Base-by-base conservation (phyloP, 2,329 filamentous ascomycete species). In the Fusarium proliferatum region DNA sequence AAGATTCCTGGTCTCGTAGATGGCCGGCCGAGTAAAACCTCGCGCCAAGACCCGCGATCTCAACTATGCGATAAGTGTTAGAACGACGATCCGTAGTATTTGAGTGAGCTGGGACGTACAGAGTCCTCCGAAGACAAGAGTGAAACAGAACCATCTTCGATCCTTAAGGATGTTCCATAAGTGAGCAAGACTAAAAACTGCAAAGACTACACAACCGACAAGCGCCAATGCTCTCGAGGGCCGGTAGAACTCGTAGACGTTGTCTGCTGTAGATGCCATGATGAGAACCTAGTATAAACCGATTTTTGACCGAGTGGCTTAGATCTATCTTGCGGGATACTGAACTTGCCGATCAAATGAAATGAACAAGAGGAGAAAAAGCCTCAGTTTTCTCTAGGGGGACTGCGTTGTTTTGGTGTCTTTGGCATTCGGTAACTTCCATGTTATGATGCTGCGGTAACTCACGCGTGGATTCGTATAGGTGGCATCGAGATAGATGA, bases 21-120 rank as follows among this genome's bases (percentile, higher is more conserved):
- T 61, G 34, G 1, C 34, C 34, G 3, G 26, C 23, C 9, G 58
- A 61, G 26, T 61, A 55, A 42, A 55, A 17, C 23, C 46, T 51
- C 11, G 17, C 26, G 0, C n/a, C 28, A 28, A 61, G 46, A 1
- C 58, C 46, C 9, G 36, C 48, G 6, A 17, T 16, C 19, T 55
- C 36, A 61, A 42, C 58, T 55, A 26, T n/a, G 3, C 10, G 7
- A 10, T 9, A 11, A 36, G 9, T 21, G 2, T 33, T 2, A 41
- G 46, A 21, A 33, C 2, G 0, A 9, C 33, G 0, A 1, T 21
- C 43, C 43, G 28, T 9, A 9, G 8, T 9, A 12, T 13, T 6
- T 26, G 9, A 0, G 16, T 19, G 12, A 16, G 17, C 9, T 12
- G 23, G 3, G 10, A 33, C 48, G 0, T 43, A 61, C 48, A 61